Conservation (phyloP, 2,329 filamentous ascomycete genomes). For the Simplicillium aogashimaense region DNA sequence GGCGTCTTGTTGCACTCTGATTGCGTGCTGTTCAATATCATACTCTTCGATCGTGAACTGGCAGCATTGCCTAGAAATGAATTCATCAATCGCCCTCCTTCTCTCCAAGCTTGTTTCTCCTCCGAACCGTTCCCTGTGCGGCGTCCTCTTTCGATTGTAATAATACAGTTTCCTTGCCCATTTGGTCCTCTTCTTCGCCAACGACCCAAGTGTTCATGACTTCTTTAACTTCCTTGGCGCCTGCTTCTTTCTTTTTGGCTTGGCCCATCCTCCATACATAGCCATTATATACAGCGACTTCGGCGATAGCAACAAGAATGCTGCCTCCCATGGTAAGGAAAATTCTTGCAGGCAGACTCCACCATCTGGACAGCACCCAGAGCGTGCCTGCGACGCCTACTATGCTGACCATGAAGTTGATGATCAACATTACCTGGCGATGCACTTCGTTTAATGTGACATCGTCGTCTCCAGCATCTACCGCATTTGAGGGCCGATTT, state of each 20-base stretch:
- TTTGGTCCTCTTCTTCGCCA: constrained; percentile 24
- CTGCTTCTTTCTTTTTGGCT: constrained; percentile 53
- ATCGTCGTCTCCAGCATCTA: constrained; percentile 49
- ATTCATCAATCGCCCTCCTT: too few relatives aligned
- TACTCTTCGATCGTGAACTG: too few relatives aligned
- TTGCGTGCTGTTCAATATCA: too few relatives aligned
- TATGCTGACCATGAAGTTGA: constrained; percentile 85
- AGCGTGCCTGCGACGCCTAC: constrained; percentile 67
- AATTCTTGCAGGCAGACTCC: constrained; percentile 60
- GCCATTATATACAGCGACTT: constrained; percentile 67
- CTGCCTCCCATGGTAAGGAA: constrained; percentile 63
- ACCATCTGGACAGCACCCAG: constrained; percentile 70
- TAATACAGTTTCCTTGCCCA: constrained; percentile 15
- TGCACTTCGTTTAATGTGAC: constrained; percentile 64
- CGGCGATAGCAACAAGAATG: constrained; percentile 60
- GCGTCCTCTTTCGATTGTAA: constrained; percentile 10
- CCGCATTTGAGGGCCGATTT: constrained; percentile 33
- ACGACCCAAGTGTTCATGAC: constrained; percentile 65
- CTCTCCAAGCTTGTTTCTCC: background rate
- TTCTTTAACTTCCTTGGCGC: constrained; percentile 54
- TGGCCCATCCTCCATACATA: constrained; percentile 64
- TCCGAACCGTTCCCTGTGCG: background rate
- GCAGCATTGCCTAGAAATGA: too few relatives aligned
- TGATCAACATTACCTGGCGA: constrained; percentile 71
- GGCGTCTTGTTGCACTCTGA: too few relatives aligned